Evolutionary conservation across 192 early-diverging fungal species (phyloP).

Genomic region (Lunasporangiospora selenospora): DNA sequence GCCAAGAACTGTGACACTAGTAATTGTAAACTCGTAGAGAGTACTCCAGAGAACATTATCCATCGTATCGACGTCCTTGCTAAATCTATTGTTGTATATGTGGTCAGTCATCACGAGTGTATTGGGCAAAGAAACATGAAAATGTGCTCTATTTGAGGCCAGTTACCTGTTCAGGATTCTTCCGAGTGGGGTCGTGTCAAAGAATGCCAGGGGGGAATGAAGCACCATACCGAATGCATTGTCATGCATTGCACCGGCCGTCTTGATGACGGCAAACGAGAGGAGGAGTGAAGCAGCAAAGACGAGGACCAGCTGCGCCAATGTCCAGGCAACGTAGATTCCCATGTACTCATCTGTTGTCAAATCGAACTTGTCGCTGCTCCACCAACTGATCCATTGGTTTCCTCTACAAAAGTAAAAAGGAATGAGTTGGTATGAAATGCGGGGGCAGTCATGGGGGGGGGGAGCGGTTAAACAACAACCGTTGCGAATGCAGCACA

Average conservation of each 20-base stretch:
- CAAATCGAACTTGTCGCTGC: constrained; percentile 24
- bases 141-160: constrained; percentile 77
- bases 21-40: constrained; percentile 42
- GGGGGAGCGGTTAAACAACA: neutral
- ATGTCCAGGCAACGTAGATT: constrained; percentile 19
- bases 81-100: constrained; percentile 77
- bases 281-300: constrained; percentile 23
- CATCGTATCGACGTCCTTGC: constrained; percentile 72
- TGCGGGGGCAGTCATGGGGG: too few relatives aligned
- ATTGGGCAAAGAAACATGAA: constrained; percentile 36
- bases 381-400: constrained; percentile 51
- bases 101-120: too few relatives aligned
- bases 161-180: constrained; percentile 80
- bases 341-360: constrained; percentile 21
- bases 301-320: constrained; percentile 25
- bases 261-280: constrained; percentile 58
- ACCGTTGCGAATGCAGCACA: neutral
- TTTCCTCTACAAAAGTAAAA: constrained; percentile 19
- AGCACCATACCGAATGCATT: constrained; percentile 65
- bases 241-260: constrained; percentile 65
- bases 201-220: constrained; percentile 82
- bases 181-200: constrained; percentile 86
- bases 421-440: too few relatives aligned
- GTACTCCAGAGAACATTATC: constrained; percentile 59
- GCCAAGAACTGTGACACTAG: constrained; percentile 29